A percentile compares a stretch with the other conserved stretches of the same genome.
Evolutionary conservation across 2,329 filamentous ascomycete species (phyloP).

Genomic region (Annulohypoxylon truncatum): DNA sequence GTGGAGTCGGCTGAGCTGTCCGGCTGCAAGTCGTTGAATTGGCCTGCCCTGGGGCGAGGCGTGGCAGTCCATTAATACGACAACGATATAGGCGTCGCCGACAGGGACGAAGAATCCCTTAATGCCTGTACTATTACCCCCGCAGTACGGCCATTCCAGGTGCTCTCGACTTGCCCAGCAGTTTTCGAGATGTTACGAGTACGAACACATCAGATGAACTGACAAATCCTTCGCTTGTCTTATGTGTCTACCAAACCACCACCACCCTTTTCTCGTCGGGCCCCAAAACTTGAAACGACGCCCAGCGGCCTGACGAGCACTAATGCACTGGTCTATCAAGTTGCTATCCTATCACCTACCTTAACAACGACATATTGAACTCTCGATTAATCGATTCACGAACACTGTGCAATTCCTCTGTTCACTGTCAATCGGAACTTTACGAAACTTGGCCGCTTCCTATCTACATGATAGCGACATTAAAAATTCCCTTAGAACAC

Average conservation of each 20-base stretch:
- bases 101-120: conserved; percentile 40
- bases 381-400: conserved; percentile 7
- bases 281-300: conserved; percentile 21
- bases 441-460: not conserved
- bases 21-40: conserved; percentile 28
- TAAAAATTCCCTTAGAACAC: conserved; percentile 1
- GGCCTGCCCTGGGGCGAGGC: conserved; percentile 28
- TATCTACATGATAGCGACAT: not conserved
- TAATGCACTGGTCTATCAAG: conserved; percentile 15
- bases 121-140: conserved; percentile 37
- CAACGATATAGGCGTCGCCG: conserved; percentile 40
- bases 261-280: conserved; percentile 27
- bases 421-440: not conserved
- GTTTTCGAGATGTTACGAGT: conserved; percentile 20
- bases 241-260: conserved; percentile 22
- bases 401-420: conserved; percentile 11
- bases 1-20: conserved; percentile 37
- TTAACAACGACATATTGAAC: not conserved
- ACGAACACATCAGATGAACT: conserved; percentile 14
- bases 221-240: conserved; percentile 24
- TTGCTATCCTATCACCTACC: conserved; percentile 3
- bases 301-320: conserved; percentile 29
- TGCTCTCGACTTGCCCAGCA: conserved; percentile 4
- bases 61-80: conserved; percentile 39
- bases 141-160: conserved; percentile 20